phyloP scores from a whole-genome alignment of 2,329 filamentous ascomycete genomes.

The Bipolaris zeicola region DNA sequence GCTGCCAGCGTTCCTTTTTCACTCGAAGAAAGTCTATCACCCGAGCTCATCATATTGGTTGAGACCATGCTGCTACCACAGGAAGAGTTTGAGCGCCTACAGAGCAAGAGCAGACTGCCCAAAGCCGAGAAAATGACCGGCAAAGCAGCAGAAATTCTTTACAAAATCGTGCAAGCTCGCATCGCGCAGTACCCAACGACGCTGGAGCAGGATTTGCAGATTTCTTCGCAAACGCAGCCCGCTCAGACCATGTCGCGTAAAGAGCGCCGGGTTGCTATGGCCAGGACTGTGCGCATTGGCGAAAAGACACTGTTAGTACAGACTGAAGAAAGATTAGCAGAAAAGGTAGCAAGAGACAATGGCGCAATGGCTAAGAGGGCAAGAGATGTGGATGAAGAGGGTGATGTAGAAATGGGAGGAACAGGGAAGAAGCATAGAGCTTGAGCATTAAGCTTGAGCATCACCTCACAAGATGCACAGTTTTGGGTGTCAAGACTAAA shows the following conservation, averaged over 20 bases:
- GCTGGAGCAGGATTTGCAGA: slow-evolving; percentile 59
- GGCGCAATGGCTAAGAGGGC: slow-evolving; percentile 28
- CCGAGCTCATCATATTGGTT: slow-evolving; percentile 52
- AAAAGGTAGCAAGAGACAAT: slow-evolving; percentile 39
- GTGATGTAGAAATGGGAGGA: slow-evolving; percentile 35
- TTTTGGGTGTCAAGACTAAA: background rate
- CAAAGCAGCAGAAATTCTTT: slow-evolving; percentile 49
- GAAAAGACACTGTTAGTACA: slow-evolving; percentile 71
- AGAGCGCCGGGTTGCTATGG: slow-evolving; percentile 58
- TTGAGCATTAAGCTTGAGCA: slow-evolving; percentile 26
- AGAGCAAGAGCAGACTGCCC: slow-evolving; percentile 51
- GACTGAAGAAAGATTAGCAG: slow-evolving; percentile 49
- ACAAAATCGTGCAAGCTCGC: slow-evolving; percentile 47
- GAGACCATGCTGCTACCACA: slow-evolving; percentile 52
- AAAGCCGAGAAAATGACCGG: slow-evolving; percentile 50
- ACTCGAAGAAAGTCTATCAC: slow-evolving; percentile 45
- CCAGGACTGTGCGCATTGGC: slow-evolving; percentile 69
- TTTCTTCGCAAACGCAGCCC: slow-evolving; percentile 47
- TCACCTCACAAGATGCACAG: background rate
- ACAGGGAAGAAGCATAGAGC: slow-evolving; percentile 35
- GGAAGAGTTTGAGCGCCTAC: slow-evolving; percentile 50
- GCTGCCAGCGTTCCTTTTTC: slow-evolving; percentile 40
- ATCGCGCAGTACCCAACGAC: slow-evolving; percentile 59
- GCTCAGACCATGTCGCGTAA: slow-evolving; percentile 10
- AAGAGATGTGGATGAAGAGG: slow-evolving; percentile 33